Evolutionary conservation across 129 eudicot species (phyloP), one percentile per base, ranked within the genome.

Genomic region (Helichrysum umbraculigerum): DNA sequence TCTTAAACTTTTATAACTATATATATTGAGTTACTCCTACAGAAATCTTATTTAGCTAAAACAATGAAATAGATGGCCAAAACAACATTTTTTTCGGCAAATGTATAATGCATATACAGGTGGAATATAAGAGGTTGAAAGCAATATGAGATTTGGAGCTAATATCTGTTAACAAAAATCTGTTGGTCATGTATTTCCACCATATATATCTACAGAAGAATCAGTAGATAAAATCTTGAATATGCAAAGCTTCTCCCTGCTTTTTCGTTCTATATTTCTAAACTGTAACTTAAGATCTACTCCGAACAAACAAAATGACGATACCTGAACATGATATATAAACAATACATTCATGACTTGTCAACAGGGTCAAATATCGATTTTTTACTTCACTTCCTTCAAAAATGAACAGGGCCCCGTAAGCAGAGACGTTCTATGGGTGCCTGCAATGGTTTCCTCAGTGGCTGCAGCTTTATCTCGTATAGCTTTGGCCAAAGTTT

Each of bases 401-500:
- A 17, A 65, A 90, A 94, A 42, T 81, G 87, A 59, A 37, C 74
- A 28, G 88, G 88, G 54, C 0, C 64, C 15, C 75, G 81, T 75
- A 89, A 76, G 84, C 98, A 94, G 20, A 91, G 51, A 28, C 74
- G 81, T 76, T 84, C 81, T 56, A 94, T 74, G 19, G 88, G 83
- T 35, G 59, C 92, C 57, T 34, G 74, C 29, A 85, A 73, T 9
- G 82, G 86, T 72, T 83, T 83, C 67, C 58, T 83, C 39, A 82
- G 44, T 5, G 91, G 89, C 25, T 79, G 90, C 87, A 91, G 71
- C 89, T 89, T 91, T 52, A 94, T 91, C 87, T 94, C 98, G 62
- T 80, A 94, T 44, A 94, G 82, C 88, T 89, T 94, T 35, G 98
- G 98, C 98, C 98, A 94, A 6, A 87, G 83, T 82, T 94, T 94